Evolutionary conservation across 345 rosid genomes (phyloP), one percentile per base, ranked within the genome.

Genomic region (Adansonia digitata): DNA sequence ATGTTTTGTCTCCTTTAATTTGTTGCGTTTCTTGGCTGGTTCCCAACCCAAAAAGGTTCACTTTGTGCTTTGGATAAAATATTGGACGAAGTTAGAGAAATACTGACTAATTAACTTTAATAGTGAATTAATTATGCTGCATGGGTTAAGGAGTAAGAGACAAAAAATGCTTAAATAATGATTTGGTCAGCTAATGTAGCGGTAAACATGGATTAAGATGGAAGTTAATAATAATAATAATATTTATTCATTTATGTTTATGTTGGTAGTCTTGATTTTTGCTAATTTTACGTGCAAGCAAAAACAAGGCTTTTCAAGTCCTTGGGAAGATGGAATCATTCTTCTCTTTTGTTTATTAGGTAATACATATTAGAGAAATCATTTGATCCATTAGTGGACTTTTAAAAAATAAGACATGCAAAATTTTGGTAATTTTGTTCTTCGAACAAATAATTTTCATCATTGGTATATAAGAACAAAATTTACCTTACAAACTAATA

Each of bases 141-240:
- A 45, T 17, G 49, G 49, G 3, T 45, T n/a, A 45, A 45, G 49
- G 17, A 45, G 4, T 45, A 45, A 4, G 34, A 3, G 3, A 3
- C 3, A 31, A 39, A 39, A 49, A 52, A 20, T 52, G 13, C 57
- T 20, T 52, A 7, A 27, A 52, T 8, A 13, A 52, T 52, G 74
- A 78, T 73, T 59, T 67, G 63, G 74, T 73, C 81, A 3, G 27
- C n/a, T 7, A 0, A 9, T 35, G 51, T 59, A 39, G 61, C 69
- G 62, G 6, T 26, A 42, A 53, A 42, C 59, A 63, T 68, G 77
- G 61, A 34, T 73, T 67, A 26, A 43, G 43, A 57, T 67, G 24
- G 74, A 56, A 67, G 73, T 34, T 34, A 42, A 51, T n/a, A n/a
- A n/a, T 31, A 31, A n/a, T n/a, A n/a, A n/a, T n/a, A n/a, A n/a